Base-by-base conservation (phyloP, 768 basidiomycete genomes). In the Trametes meyenii region DNA sequence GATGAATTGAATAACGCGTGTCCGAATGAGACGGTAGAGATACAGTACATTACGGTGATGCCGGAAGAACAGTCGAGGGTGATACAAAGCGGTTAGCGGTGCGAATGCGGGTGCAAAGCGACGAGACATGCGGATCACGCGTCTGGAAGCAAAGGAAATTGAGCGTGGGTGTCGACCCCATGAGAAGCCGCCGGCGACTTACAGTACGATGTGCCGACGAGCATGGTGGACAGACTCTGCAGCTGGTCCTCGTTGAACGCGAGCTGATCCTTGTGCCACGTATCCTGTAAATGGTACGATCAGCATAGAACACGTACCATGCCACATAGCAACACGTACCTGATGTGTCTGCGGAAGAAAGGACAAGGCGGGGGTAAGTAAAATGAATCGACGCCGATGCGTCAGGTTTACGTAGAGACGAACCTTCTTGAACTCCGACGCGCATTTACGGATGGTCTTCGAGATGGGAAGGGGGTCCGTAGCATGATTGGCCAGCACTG, bases 161-260 rank as follows among this genome's bases (percentile, higher is more conserved):
- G n/a, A 29, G 55, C 24, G 36, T 33, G 29, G 29, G 29, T 33
- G 29, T 33, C 29, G 29, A 3, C 29, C 29, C 29, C 29, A 16
- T 7, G 36, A 21, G 10, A 36, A 4, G 5, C 12, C 6, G n/a
- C 21, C 21, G 17, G 17, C 33, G n/a, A 77, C 87, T 78, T 70
- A 90, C 90, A 92, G 71, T 93, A 93, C 16, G 90, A 94, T 50
- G 92, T 96, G 45, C 94, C 94, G 29, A 92, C 90, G 39, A 96
- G 79, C 85, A 95, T 94, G 40, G 88, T 87, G 24, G 92, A 91
- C 66, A 96, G 82, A 66, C 85, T 89, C 71, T 92, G 89, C 50
- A 95, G 74, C 69, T 95, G 94, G 69, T 96, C 94, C 74, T 96
- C 94, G 69, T 92, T 86, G 72, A 96, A 96, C 54, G 83, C 80